Evolutionary conservation across 176 grass and related monocot genomes (phyloP).

Genomic region (Tillandsia fasciculata): DNA sequence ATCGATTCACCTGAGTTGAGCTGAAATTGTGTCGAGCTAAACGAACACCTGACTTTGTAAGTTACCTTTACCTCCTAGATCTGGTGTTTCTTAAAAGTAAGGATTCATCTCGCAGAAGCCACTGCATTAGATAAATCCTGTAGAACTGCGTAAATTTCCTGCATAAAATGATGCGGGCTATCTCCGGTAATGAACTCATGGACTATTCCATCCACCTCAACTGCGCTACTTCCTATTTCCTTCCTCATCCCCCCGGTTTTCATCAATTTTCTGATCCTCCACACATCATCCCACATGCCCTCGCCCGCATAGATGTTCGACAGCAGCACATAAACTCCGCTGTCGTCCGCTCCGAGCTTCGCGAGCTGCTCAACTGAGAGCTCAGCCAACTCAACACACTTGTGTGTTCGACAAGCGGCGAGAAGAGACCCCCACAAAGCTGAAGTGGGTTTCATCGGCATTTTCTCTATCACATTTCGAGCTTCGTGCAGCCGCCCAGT

Average conservation of each 20-base stretch:
- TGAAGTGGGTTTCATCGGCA: conserved; percentile 45
- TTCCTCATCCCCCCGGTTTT: conserved; percentile 44
- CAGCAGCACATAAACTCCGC: conserved; percentile 55
- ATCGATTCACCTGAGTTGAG: too few relatives aligned
- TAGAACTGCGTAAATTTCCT: conserved; percentile 39
- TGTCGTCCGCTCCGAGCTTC: conserved; percentile 48
- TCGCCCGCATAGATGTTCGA: conserved; percentile 69
- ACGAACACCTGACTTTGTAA: too few relatives aligned
- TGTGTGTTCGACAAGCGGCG: conserved; percentile 52
- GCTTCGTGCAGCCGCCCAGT: conserved; percentile 41
- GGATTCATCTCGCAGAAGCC: conserved; percentile 18
- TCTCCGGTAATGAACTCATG: conserved; percentile 57
- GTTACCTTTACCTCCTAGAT: too few relatives aligned
- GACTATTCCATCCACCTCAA: conserved; percentile 49
- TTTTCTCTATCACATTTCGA: conserved; percentile 39
- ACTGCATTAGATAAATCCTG: conserved; percentile 28
- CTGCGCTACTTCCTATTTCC: conserved; percentile 41
- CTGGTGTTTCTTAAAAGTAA: too few relatives aligned
- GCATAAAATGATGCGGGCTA: conserved; percentile 27
- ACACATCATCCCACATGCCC: conserved; percentile 58
- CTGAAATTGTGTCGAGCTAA: too few relatives aligned
- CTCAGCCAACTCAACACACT: conserved; percentile 45
- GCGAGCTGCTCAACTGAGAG: conserved; percentile 37
- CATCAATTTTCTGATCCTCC: conserved; percentile 46
- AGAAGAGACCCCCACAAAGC: conserved; percentile 60